Evolutionary conservation across 2,329 filamentous ascomycete genomes (phyloP), one percentile per base, ranked within the genome.

Genomic region (Colletotrichum zoysiae): DNA sequence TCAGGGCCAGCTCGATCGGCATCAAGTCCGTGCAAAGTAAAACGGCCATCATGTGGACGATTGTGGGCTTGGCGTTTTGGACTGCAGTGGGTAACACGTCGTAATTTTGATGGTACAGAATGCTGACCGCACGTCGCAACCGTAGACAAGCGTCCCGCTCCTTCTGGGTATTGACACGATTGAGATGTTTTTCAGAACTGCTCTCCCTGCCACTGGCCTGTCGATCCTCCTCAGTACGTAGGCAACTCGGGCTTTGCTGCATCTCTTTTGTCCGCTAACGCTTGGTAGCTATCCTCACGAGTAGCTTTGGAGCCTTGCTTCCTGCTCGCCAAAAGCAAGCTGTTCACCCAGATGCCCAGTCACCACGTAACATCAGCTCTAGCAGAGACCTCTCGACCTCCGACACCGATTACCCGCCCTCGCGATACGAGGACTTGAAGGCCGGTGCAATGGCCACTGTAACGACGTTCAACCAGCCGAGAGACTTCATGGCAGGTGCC

Each of bases 31-130:
- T 82, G 65, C 76, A 76, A 5, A 79, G 80, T 44, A 81, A 78
- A 69, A 87, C 83, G 75, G 81, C 82, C 48, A 75, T 87, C 23
- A 75, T 85, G 33, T 76, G 84, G 1, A 78, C 84, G 23, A 79
- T 86, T 30, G 76, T 81, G 57, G 86, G 83, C 18, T 78, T 88
- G 67, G 82, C 80, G n/a, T 76, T 88, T 42, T 90, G 88, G 88
- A 86, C 84, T 63, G 86, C 81, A 75, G 87, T 89, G 76, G 78
- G 86, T 85, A 9, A 20, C 50, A 20, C 26, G n/a, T 50, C 5
- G n/a, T 48, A 11, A 18, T n/a, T 23, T 30, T 12, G 5, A 46
- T 26, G 16, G 20, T 9, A 33, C 50, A 30, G 12, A 62, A 75
- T 60, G 75, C 74, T 67, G 30, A 71, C 73, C 75, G 56, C 5